Percentiles rank a stretch among this genome's conserved stretches.
Conservation (phyloP, 495 filamentous ascomycete genomes). For the Tuber microsphaerosporum region DNA sequence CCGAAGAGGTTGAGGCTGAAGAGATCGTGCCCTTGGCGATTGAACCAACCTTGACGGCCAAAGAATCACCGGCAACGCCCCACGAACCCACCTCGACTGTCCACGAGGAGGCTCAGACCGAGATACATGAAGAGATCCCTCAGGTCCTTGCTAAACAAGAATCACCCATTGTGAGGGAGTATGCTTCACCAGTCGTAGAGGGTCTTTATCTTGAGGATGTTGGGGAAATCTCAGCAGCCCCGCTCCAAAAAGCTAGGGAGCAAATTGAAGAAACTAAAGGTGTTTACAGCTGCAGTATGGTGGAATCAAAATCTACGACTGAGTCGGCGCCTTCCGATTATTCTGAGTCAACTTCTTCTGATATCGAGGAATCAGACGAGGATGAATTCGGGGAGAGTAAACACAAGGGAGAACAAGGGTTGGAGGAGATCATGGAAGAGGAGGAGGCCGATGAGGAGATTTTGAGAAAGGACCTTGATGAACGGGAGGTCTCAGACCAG, state of each 20-base stretch:
- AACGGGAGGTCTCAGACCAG: neutral
- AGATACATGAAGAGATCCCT: constrained; percentile 12
- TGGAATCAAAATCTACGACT: constrained; percentile 27
- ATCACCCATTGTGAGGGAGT: constrained; percentile 3
- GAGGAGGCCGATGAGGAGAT: constrained; percentile 11
- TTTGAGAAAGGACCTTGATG: neutral
- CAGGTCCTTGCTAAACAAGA: constrained; percentile 21
- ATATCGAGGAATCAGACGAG: constrained; percentile 32
- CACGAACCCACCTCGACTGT: constrained; percentile 10
- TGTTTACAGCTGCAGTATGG: constrained; percentile 18
- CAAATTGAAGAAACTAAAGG: constrained; percentile 17
- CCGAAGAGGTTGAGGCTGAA: constrained; percentile 19
- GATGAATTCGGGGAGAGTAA: neutral
- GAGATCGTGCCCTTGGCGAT: neutral
- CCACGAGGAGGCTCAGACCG: constrained; percentile 25
- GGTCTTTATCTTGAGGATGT: constrained; percentile 12
- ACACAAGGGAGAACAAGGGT: constrained; percentile 21
- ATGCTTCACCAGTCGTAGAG: constrained; percentile 16
- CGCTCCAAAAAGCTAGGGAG: constrained; percentile 16
- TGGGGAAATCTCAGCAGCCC: constrained; percentile 13
- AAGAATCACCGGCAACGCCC: constrained; percentile 9
- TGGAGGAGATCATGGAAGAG: constrained; percentile 11
- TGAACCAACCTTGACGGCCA: constrained; percentile 7
- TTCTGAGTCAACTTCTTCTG: constrained; percentile 16
- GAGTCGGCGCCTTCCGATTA: constrained; percentile 21